Conservation (phyloP, 1,284 basidiomycete genomes). For the Trametes hirsuta region DNA sequence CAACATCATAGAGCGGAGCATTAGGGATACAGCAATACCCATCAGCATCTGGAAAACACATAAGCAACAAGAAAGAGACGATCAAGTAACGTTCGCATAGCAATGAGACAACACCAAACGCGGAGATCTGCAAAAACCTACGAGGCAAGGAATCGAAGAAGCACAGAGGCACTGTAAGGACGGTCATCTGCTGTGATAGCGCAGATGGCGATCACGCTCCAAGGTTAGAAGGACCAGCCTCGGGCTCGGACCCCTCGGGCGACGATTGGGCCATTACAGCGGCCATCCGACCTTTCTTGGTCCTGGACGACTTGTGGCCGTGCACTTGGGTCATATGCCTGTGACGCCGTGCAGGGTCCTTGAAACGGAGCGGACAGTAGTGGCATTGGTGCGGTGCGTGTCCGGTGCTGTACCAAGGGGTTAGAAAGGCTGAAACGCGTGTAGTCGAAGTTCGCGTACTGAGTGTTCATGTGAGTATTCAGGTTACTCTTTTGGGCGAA, state of each 20-base stretch:
- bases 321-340: constrained; percentile 61
- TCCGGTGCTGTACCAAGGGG: constrained; percentile 48
- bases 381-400: constrained; percentile 57
- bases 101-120: neutral
- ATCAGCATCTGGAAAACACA: neutral
- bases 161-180: neutral
- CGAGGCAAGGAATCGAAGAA: neutral
- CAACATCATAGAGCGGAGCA: neutral
- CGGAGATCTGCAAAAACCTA: neutral
- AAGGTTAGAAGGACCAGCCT: too few species aligned
- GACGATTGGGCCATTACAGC: neutral
- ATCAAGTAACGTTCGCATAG: neutral
- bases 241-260: neutral
- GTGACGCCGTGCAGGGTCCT: constrained; percentile 64
- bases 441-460: constrained; percentile 46
- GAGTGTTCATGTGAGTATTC: constrained; percentile 62
- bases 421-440: constrained; percentile 10
- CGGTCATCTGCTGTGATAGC: too few species aligned
- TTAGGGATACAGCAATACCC: neutral
- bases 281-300: constrained; percentile 20
- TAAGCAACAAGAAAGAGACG: neutral
- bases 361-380: constrained; percentile 58
- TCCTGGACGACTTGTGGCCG: constrained; percentile 49
- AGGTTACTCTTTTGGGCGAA: constrained; percentile 66
- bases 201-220: too few species aligned